phyloP scores from a whole-genome alignment of 1,139 yeast genomes.

The Geotrichum histeridarum region DNA sequence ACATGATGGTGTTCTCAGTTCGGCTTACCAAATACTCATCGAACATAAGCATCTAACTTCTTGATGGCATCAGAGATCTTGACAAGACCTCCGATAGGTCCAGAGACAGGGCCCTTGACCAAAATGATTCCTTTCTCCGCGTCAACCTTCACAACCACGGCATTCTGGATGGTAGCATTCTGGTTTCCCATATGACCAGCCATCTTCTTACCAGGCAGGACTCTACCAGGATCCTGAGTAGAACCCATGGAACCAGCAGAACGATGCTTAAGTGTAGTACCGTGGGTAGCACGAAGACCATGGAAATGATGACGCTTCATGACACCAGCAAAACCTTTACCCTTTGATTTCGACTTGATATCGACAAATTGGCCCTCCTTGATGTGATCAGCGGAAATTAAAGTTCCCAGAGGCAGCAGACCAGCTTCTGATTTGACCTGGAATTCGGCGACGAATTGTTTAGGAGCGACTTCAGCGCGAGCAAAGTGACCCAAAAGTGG shows the following conservation, averaged over 20 bases:
- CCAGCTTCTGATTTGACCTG: constrained; percentile 64
- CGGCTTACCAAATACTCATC: not conserved
- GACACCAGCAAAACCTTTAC: constrained; percentile 98
- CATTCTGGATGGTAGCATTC: constrained; percentile 68
- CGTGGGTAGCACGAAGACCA: constrained; percentile 92
- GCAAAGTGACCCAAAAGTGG: constrained; percentile 74
- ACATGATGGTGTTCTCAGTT: not conserved
- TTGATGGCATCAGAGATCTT: constrained; percentile 73
- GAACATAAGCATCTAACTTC: constrained; percentile 24
- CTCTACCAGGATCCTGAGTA: constrained; percentile 93
- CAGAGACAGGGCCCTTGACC: constrained; percentile 88
- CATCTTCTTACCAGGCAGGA: constrained; percentile 95
- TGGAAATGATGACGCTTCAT: constrained; percentile 93
- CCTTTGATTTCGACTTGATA: constrained; percentile 71
- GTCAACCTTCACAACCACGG: constrained; percentile 71
- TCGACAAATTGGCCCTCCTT: constrained; percentile 81
- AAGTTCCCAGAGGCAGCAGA: constrained; percentile 71
- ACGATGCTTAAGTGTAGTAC: constrained; percentile 91
- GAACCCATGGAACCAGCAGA: constrained; percentile 97
- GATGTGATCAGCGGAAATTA: constrained; percentile 77
- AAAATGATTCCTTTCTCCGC: constrained; percentile 75
- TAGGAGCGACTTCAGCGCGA: constrained; percentile 80
- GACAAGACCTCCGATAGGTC: constrained; percentile 73
- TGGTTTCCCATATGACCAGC: constrained; percentile 94
- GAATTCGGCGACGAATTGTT: constrained; percentile 68